These are phyloP conservation scores for Cercophora sp. DNA, from an alignment of 495 filamentous ascomycete species.

Conservation along the genomic window DNA sequence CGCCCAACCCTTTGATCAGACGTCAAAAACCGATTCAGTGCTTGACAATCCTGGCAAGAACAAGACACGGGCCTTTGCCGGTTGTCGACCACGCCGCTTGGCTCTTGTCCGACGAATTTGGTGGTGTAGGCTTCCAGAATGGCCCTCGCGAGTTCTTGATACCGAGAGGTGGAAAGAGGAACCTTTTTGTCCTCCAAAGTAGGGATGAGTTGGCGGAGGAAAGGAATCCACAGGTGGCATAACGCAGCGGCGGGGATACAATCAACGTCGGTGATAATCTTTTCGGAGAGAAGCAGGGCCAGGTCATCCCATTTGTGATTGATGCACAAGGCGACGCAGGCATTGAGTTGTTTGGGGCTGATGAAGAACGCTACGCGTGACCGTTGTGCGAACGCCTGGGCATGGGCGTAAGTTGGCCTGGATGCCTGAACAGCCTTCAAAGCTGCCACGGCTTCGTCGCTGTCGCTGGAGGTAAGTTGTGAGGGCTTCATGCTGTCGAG, in stretches of 20 bases:
- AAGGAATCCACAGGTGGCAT: conserved; percentile 20
- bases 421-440: not conserved
- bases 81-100: conserved; percentile 7
- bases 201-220: conserved; percentile 15
- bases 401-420: no score
- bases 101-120: conserved; percentile 14
- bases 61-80: not conserved
- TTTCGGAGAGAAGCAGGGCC: conserved; percentile 3
- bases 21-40: not conserved
- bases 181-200: conserved; percentile 11
- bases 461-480: not conserved
- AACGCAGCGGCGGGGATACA: conserved; percentile 10
- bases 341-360: not conserved
- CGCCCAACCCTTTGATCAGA: conserved; percentile 4
- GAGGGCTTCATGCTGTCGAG: not conserved
- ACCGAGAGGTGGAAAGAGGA: conserved; percentile 6
- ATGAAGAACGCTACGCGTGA: no score
- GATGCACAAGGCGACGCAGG: conserved; percentile 12
- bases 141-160: conserved; percentile 15
- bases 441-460: not conserved
- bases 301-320: conserved; percentile 11
- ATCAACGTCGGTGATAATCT: conserved; percentile 10
- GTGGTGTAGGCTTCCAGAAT: conserved; percentile 17
- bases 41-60: not conserved
- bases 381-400: not conserved